Conservation (phyloP, 1,284 basidiomycete species). For the Taiwanofungus camphoratus region DNA sequence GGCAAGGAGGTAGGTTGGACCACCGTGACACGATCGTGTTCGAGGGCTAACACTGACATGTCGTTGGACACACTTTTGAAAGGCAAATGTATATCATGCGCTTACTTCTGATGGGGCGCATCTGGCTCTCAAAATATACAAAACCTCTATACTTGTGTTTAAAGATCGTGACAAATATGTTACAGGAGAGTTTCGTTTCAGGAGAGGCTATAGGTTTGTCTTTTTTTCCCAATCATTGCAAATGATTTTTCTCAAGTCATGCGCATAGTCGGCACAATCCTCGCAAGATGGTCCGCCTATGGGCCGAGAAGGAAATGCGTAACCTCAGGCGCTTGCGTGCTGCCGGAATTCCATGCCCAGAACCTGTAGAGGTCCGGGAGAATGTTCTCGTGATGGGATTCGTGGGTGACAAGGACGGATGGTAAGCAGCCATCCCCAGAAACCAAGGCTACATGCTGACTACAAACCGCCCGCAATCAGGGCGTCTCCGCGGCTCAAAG, state of each 20-base stretch:
- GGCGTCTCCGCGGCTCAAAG: constrained; percentile 89
- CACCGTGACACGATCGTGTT: background rate
- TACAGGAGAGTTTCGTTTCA: constrained; percentile 87
- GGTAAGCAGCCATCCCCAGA: constrained; percentile 41
- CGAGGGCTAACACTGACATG: background rate
- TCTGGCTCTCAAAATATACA: constrained; percentile 95
- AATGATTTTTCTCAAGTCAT: background rate
- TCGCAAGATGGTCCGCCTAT: constrained; percentile 97
- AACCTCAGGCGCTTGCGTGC: constrained; percentile 83
- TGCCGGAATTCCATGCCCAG: constrained; percentile 83
- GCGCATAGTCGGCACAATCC: constrained; percentile 74
- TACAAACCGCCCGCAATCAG: constrained; percentile 32
- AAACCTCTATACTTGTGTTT: constrained; percentile 97
- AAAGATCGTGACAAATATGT: constrained; percentile 97
- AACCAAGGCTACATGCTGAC: background rate
- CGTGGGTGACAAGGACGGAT: constrained; percentile 76
- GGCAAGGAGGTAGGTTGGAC: constrained; percentile 78
- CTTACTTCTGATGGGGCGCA: constrained; percentile 57
- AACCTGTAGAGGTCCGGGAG: constrained; percentile 89
- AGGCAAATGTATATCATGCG: constrained; percentile 95
- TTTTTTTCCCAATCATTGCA: background rate
- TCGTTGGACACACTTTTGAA: constrained; percentile 4
- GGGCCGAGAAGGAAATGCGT: constrained; percentile 99
- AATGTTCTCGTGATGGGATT: constrained; percentile 98
- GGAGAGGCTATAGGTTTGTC: constrained; percentile 71